A percentile compares a stretch with the other conserved stretches of the same genome.
phyloP scores from a whole-genome alignment of 495 filamentous ascomycete species.

The Poronia punctata region DNA sequence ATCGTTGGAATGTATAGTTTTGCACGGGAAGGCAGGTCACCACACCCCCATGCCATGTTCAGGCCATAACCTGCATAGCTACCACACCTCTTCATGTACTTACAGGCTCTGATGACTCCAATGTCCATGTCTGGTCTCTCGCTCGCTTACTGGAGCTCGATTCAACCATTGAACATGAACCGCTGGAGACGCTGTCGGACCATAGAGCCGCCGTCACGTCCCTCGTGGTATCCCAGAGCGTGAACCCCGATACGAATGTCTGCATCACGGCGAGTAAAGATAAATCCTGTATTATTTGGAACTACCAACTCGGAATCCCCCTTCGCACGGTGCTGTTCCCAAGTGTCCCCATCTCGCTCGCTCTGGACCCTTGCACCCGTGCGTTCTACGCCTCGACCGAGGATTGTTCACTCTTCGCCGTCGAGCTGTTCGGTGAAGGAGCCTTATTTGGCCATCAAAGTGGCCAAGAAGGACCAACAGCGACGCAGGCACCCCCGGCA shows the following conservation, averaged over 20 bases:
- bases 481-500: conserved; percentile 50
- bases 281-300: conserved; percentile 80
- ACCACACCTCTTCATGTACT: conserved; percentile 71
- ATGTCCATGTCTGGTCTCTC: conserved; percentile 84
- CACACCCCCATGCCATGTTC: conserved; percentile 82
- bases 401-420: conserved; percentile 73
- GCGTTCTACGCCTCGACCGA: conserved; percentile 77
- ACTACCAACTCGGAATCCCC: conserved; percentile 67
- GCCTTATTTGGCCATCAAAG: conserved; percentile 49
- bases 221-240: conserved; percentile 59
- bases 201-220: conserved; percentile 75
- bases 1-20: conserved; percentile 44
- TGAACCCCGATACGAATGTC: conserved; percentile 58
- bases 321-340: conserved; percentile 76
- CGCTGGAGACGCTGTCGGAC: conserved; percentile 63
- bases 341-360: conserved; percentile 60
- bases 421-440: conserved; percentile 62
- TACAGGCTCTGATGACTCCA: conserved; percentile 83
- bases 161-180: conserved; percentile 44
- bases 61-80: conserved; percentile 70
- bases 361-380: conserved; percentile 76
- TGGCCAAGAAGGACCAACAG: conserved; percentile 42
- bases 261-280: conserved; percentile 74
- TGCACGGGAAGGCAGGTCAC: conserved; percentile 81
- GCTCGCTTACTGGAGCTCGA: conserved; percentile 58